phyloP scores from a whole-genome alignment of 192 early-diverging fungal genomes.

The Phlyctochytrium bullatum region DNA sequence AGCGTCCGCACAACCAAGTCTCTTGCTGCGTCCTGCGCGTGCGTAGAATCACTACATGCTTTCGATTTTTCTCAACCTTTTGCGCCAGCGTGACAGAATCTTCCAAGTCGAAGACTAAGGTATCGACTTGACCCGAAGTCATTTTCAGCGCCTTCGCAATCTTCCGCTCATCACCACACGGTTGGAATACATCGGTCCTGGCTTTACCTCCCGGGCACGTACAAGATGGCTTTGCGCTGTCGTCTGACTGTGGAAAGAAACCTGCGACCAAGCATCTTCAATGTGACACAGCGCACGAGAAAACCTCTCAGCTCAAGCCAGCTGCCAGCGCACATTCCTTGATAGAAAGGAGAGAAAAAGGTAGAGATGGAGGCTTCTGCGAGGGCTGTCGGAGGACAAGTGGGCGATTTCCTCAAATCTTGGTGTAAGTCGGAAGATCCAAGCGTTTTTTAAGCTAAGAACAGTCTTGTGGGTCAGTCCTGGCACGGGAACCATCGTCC shows the following conservation, averaged over 20 bases:
- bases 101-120: constrained; percentile 89
- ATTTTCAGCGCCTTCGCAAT: constrained; percentile 70
- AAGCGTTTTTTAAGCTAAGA: not conserved
- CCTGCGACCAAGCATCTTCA: no score
- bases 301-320: no score
- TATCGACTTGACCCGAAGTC: constrained; percentile 55
- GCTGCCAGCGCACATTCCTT: no score
- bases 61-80: constrained; percentile 64
- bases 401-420: not conserved
- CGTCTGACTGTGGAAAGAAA: no score
- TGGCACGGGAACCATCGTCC: not conserved
- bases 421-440: not conserved
- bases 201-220: no score
- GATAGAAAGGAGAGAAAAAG: no score
- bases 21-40: constrained; percentile 11
- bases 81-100: constrained; percentile 82
- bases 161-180: constrained; percentile 81
- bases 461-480: not conserved
- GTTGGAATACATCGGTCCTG: constrained; percentile 14
- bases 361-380: not conserved
- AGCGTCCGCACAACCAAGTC: not conserved
- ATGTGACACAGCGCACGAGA: no score
- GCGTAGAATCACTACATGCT: no score
- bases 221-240: no score
- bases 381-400: not conserved